These are phyloP conservation scores for Penicillium antarcticum DNA, from an alignment of 495 filamentous ascomycete species.

Conservation along the genomic window DNA sequence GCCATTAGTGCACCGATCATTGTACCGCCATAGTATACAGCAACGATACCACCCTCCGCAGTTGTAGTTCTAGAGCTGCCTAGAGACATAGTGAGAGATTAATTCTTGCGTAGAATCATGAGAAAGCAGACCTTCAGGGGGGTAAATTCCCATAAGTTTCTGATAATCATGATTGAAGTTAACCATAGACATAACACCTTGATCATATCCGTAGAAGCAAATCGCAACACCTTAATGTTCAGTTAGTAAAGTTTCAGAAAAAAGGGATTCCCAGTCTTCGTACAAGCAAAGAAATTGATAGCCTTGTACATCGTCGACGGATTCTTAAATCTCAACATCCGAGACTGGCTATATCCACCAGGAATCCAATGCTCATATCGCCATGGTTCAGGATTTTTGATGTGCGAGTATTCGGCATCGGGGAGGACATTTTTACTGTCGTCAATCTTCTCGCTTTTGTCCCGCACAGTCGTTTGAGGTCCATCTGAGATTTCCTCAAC, in stretches of 20 bases:
- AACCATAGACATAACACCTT: not conserved
- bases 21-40: not conserved
- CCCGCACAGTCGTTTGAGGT: not conserved
- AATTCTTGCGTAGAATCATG: too few species aligned
- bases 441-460: not conserved
- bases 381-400: not conserved
- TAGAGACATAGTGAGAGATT: not conserved
- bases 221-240: not conserved
- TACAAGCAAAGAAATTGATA: not conserved
- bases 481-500: not conserved
- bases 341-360: not conserved
- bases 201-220: not conserved
- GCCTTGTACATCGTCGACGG: not conserved
- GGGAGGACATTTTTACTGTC: not conserved
- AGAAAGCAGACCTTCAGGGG: not conserved
- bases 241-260: not conserved
- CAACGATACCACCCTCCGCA: not conserved
- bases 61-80: not conserved
- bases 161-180: not conserved
- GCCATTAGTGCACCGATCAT: not conserved
- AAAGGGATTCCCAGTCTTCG: not conserved
- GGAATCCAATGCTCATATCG: not conserved
- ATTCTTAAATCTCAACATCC: not conserved
- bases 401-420: not conserved
- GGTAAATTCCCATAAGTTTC: not conserved